phyloP scores from a whole-genome alignment of 23 red algal genomes.

The Gracilariopsis chorda region DNA sequence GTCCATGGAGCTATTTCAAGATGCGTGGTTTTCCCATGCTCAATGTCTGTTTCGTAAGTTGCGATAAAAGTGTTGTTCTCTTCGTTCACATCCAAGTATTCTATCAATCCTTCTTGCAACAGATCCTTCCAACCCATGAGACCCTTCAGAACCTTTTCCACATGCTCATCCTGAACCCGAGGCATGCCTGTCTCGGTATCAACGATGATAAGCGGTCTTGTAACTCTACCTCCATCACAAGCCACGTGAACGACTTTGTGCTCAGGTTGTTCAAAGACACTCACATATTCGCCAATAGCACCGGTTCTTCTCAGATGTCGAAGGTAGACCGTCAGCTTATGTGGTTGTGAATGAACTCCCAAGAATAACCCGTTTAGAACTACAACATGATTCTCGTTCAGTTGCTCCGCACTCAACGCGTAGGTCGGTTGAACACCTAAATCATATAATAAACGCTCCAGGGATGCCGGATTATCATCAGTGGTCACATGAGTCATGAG shows the following conservation, averaged over 20 bases:
- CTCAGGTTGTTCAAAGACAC: slow-evolving; percentile 72
- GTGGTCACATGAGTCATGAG: slow-evolving; percentile 95
- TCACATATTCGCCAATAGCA: slow-evolving; percentile 86
- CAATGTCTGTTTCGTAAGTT: slow-evolving; percentile 64
- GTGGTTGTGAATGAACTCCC: slow-evolving; percentile 84
- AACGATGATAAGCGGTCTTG: slow-evolving; percentile 92
- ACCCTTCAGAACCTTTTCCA: slow-evolving; percentile 62
- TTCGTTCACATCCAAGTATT: slow-evolving; percentile 98
- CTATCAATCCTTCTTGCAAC: slow-evolving; percentile 85
- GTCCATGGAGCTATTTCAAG: slow-evolving; percentile 88
- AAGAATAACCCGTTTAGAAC: slow-evolving; percentile 91
- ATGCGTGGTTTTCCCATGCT: slow-evolving; percentile 78
- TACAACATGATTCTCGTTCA: slow-evolving; percentile 72
- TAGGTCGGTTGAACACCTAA: slow-evolving; percentile 73
- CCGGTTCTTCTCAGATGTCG: slow-evolving; percentile 70
- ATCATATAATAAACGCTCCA: slow-evolving; percentile 82
- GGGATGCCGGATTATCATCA: slow-evolving; percentile 75
- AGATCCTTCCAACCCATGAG: slow-evolving; percentile 79
- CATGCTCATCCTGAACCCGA: slow-evolving; percentile 58
- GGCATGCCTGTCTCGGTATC: slow-evolving; percentile 52
- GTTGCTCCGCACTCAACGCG: slow-evolving; percentile 53
- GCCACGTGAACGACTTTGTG: slow-evolving; percentile 78
- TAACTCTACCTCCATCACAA: slow-evolving; percentile 90
- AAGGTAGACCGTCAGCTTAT: slow-evolving; percentile 38
- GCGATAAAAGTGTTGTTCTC: slow-evolving; percentile 96